phyloP scores from a whole-genome alignment of 2,329 filamentous ascomycete genomes.

The Xylaria hypoxylon region DNA sequence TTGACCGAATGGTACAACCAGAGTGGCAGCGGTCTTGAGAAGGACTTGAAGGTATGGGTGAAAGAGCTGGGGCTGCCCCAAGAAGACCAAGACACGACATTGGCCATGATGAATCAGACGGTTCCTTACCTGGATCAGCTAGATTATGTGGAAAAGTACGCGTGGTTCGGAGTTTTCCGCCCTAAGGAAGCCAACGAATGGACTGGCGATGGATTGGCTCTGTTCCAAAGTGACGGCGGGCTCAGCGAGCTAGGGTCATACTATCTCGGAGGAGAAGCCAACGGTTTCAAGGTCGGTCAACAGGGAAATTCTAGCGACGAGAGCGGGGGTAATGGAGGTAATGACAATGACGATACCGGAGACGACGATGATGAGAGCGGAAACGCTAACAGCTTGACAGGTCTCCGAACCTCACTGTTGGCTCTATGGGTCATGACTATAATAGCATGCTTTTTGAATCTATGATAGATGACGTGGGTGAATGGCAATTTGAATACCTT shows the following conservation, averaged over 20 bases:
- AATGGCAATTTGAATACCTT: neutral
- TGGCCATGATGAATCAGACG: conserved; percentile 57
- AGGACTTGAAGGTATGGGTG: conserved; percentile 52
- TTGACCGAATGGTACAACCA: conserved; percentile 53
- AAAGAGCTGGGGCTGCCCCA: conserved; percentile 57
- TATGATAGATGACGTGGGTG: conserved; percentile 9
- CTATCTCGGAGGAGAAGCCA: conserved; percentile 55
- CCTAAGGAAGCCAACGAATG: conserved; percentile 54
- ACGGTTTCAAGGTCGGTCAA: conserved; percentile 54
- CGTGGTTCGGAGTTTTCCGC: conserved; percentile 58
- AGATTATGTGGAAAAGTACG: conserved; percentile 54
- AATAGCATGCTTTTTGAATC: conserved; percentile 20
- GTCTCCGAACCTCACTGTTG: conserved; percentile 25
- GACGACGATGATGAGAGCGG: conserved; percentile 24
- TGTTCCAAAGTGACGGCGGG: conserved; percentile 54
- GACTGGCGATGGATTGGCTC: conserved; percentile 54
- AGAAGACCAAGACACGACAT: conserved; percentile 50
- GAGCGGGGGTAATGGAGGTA: conserved; percentile 29
- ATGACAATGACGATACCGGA: conserved; percentile 18
- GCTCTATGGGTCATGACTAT: conserved; percentile 16
- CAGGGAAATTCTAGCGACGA: conserved; percentile 34
- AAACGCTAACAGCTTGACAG: conserved; percentile 37
- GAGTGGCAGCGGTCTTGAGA: conserved; percentile 36
- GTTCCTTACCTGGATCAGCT: conserved; percentile 52
- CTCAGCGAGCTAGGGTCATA: conserved; percentile 55